Evolutionary conservation across 306 rosid genomes (phyloP), one percentile per base, ranked within the genome.

Genomic region (Fragaria ananassa): DNA sequence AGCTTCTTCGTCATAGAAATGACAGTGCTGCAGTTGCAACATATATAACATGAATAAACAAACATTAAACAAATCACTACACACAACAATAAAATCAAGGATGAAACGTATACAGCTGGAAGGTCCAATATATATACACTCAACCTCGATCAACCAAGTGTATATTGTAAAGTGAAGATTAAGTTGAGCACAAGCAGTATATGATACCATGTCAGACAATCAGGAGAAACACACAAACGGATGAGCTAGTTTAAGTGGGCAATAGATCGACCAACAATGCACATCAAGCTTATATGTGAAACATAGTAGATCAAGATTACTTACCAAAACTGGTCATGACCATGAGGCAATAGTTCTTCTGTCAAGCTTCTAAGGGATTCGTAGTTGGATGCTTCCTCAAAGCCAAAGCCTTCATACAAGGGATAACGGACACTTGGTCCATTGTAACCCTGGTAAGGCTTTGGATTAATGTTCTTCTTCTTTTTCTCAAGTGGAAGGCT

Each of bases 341-440:
- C 47, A 19, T 37, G 35, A 31, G 75, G 75, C 63, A n/a, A 71
- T 21, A 35, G 1, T 35, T 34, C 64, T 71, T 71, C 19, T 19
- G 35, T 71, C 47, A 71, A 71, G 4, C 47, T n/a, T 50, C 31
- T 53, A 19, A 71, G 49, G 57, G 42, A 13, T 34, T 53, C 75
- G 34, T 50, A 53, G 64, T 35, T 53, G 75, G 75, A 71, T 64
- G 75, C 31, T 19, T 71, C 35, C 25, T 51, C 62, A 4, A 51
- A 47, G 63, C 64, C 65, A 35, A 71, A 53, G 75, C 64, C 53
- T 34, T 35, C 75, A n/a, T 51, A 71, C 34, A 35, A 7, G n/a
- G 50, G 65, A 53, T 29, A 29, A 1, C 29, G 34, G 4, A 34
- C 34, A 37, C 2, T 31, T 18, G 2, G 47, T 53, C 15, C 47